Evolutionary conservation across 2,329 filamentous ascomycete genomes (phyloP).

Genomic region (Niveomyces coronatus): DNA sequence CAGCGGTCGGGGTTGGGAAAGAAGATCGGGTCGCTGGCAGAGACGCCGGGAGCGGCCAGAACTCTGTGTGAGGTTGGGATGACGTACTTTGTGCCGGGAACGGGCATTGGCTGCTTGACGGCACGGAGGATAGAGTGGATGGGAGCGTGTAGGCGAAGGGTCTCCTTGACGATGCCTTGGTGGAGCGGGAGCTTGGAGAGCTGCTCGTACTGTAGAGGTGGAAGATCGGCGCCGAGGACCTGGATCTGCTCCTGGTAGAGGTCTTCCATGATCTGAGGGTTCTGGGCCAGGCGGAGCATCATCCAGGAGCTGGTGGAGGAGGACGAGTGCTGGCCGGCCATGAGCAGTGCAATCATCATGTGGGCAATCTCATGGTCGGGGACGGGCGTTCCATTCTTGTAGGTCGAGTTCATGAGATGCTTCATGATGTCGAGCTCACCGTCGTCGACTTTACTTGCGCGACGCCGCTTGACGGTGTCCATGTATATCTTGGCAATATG

Average conservation of each 20-base stretch:
- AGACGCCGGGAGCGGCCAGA: constrained; percentile 76
- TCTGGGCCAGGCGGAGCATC: constrained; percentile 65
- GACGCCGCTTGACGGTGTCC: constrained; percentile 67
- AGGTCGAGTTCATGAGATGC: constrained; percentile 75
- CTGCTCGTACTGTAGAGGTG: constrained; percentile 65
- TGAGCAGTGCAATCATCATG: constrained; percentile 89
- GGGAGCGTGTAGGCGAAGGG: constrained; percentile 78
- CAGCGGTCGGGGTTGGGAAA: constrained; percentile 77
- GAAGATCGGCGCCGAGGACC: constrained; percentile 63
- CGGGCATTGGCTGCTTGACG: constrained; percentile 77
- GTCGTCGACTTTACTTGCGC: constrained; percentile 40
- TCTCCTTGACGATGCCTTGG: constrained; percentile 81
- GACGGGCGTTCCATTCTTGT: constrained; percentile 73
- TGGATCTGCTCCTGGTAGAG: constrained; percentile 73
- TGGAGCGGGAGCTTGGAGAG: constrained; percentile 73
- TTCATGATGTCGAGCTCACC: constrained; percentile 70
- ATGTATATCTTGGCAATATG: constrained; percentile 76
- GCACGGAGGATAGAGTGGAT: constrained; percentile 94
- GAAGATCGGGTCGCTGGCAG: constrained; percentile 57
- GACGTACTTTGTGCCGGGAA: constrained; percentile 73
- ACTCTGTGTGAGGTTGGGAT: constrained; percentile 74
- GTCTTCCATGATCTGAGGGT: constrained; percentile 69
- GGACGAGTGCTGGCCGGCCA: constrained; percentile 86
- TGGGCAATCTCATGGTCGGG: constrained; percentile 79
- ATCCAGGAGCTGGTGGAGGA: constrained; percentile 81